Percentiles rank a stretch among this genome's conserved stretches.
phyloP scores from a whole-genome alignment of 2,329 filamentous ascomycete species.

The Metarhizium anisopliae region DNA sequence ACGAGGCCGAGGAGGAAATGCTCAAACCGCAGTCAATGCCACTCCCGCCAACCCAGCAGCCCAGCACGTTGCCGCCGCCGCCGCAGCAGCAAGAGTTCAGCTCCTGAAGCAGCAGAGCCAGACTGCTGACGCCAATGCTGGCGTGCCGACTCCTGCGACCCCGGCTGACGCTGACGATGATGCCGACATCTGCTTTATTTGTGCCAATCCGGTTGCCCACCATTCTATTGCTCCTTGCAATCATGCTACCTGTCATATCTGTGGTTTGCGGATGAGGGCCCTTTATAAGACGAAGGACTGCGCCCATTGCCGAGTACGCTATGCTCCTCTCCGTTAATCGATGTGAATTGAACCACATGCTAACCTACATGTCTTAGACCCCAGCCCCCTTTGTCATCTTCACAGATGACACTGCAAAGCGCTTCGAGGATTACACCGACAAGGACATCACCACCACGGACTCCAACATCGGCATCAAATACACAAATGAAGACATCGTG shows the following conservation, averaged over 20 bases:
- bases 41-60: constrained; percentile 18
- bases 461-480: constrained; percentile 82
- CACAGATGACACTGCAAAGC: constrained; percentile 73
- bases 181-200: constrained; percentile 92
- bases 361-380: constrained; percentile 36
- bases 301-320: constrained; percentile 80
- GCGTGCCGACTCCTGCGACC: constrained; percentile 12
- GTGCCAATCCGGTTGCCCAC: constrained; percentile 81
- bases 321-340: neutral
- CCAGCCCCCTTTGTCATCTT: constrained; percentile 80
- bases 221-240: constrained; percentile 89
- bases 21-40: constrained; percentile 8
- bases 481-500: constrained; percentile 79
- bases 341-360: neutral
- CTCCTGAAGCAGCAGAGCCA: constrained; percentile 9
- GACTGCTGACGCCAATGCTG: constrained; percentile 13
- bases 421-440: constrained; percentile 72
- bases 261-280: constrained; percentile 79
- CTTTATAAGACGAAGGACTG: constrained; percentile 95
- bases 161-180: constrained; percentile 13
- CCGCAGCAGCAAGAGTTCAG: constrained; percentile 23
- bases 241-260: constrained; percentile 94
- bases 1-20: constrained; percentile 6
- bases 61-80: constrained; percentile 21
- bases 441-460: constrained; percentile 70